Evolutionary conservation across 75 land plant species (phyloP).

Genomic region (Cunninghamia lanceolata): DNA sequence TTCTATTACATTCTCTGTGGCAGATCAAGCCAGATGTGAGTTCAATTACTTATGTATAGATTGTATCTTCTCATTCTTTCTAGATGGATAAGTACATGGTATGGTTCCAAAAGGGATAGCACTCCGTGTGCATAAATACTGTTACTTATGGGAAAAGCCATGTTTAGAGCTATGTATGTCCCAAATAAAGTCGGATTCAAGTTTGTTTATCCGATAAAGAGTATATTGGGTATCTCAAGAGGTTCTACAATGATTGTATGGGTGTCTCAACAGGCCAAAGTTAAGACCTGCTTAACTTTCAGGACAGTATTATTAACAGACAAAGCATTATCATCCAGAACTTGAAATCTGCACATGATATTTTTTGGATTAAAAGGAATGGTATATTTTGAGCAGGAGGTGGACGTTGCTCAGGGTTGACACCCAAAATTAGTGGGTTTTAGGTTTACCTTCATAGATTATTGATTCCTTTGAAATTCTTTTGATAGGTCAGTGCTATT

Average conservation of each 20-base stretch:
- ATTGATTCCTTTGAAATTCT: neutral
- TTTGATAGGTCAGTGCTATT: neutral
- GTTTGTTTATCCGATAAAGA: neutral
- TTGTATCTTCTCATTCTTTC: constrained; percentile 14
- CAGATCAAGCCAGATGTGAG: constrained; percentile 1
- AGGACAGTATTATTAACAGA: neutral
- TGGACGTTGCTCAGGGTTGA: neutral
- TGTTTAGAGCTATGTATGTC: constrained; percentile 2
- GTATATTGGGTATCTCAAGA: neutral
- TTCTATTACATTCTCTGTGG: constrained; percentile 4
- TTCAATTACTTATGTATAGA: constrained; percentile 13
- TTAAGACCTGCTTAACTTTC: constrained; percentile 1
- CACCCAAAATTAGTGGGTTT: constrained; percentile 1
- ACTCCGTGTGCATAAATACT: constrained; percentile 9
- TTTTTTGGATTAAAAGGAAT: neutral
- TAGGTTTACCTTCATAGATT: neutral
- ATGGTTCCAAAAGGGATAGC: constrained; percentile 4
- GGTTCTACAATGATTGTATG: neutral
- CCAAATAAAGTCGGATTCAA: constrained; percentile 11
- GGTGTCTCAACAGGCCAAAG: neutral
- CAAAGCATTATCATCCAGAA: neutral
- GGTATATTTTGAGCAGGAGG: neutral
- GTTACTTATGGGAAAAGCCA: constrained; percentile 3
- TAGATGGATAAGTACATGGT: constrained; percentile 13
- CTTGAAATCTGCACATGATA: neutral